Base-by-base conservation (phyloP, 306 rosid species). In the Carpinus viminea region DNA sequence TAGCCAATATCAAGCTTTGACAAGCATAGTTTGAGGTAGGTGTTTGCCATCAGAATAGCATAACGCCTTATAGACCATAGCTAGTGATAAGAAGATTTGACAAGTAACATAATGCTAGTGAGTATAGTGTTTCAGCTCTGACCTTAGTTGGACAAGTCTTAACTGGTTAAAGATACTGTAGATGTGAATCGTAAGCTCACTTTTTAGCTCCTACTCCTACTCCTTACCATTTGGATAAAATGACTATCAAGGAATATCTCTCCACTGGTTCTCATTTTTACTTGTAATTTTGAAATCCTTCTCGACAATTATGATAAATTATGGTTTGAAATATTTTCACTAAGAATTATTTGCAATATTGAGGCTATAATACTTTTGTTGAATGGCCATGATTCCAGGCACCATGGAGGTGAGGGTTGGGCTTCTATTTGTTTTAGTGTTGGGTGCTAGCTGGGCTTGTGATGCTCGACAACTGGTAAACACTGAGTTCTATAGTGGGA, bases 371-470 rank as follows among this genome's bases (percentile, higher is more conserved):
- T 20, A 45, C n/a, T 47, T 48, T 54, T 34, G 4, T 72, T 69
- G 3, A 56, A 34, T 74, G 57, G 12, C 26, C 70, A 72, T 53
- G 43, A 62, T 68, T 76, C 80, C 81, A 87, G 88, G 79, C 62
- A 60, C 56, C n/a, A 84, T 87, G 88, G 79, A 80, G 54, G 28
- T 38, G 76, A 78, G 81, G 74, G 70, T 77, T 82, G 86, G 83
- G 78, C 11, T 87, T 11, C 45, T 87, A 10, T 38, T 87, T 79
- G 79, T 81, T 53, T 70, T 82, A 43, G 61, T 84, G 70, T 50
- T 84, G 68, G 85, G 81, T 64, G 81, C 74, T 53, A 72, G 76
- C 72, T 84, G 86, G 86, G 54, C 55, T 54, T 79, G 85, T 76
- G 86, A 82, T 62, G 86, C 86, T 74, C 82, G 72, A n/a, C 51